Conservation (phyloP, 768 basidiomycete species). For the Panellus pusillus region DNA sequence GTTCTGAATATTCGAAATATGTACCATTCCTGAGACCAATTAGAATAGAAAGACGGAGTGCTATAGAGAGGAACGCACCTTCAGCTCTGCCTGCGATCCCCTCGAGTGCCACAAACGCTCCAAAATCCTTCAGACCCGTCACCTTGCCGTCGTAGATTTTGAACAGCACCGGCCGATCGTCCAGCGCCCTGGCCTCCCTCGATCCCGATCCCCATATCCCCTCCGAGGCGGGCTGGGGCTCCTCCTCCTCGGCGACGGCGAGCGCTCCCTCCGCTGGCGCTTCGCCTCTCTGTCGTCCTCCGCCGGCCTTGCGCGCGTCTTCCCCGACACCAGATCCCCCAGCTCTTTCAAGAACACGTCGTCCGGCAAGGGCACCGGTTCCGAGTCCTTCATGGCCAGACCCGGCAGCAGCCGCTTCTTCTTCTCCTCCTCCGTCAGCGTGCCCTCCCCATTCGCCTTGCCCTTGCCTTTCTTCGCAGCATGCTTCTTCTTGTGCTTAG, state of each 20-base stretch:
- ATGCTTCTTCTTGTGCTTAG: constrained; percentile 87
- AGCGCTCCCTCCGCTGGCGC: constrained; percentile 56
- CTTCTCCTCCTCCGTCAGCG: constrained; percentile 65
- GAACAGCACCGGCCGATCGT: constrained; percentile 88
- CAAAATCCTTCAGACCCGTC: constrained; percentile 88
- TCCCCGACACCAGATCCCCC: constrained; percentile 86
- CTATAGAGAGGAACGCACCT: constrained; percentile 59
- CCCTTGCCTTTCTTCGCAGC: constrained; percentile 34
- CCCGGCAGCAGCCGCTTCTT: constrained; percentile 89
- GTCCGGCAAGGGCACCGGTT: constrained; percentile 58
- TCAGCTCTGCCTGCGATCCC: constrained; percentile 84
- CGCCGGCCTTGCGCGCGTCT: constrained; percentile 38
- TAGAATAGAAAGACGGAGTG: constrained; percentile 9
- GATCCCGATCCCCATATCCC: constrained; percentile 45
- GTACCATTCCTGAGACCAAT: constrained; percentile 79
- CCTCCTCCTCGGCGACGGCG: constrained; percentile 48
- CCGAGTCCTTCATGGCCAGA: constrained; percentile 77
- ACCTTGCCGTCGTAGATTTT: constrained; percentile 94
- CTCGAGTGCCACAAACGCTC: constrained; percentile 90
- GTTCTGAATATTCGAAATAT: constrained; percentile 88
- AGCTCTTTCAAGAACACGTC: constrained; percentile 87
- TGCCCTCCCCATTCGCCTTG: constrained; percentile 29
- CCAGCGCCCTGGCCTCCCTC: constrained; percentile 44
- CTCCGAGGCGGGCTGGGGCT: constrained; percentile 65
- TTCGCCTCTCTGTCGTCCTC: constrained; percentile 53